Evolutionary conservation across 495 filamentous ascomycete genomes (phyloP).

Genomic region (Viridothelium virens): DNA sequence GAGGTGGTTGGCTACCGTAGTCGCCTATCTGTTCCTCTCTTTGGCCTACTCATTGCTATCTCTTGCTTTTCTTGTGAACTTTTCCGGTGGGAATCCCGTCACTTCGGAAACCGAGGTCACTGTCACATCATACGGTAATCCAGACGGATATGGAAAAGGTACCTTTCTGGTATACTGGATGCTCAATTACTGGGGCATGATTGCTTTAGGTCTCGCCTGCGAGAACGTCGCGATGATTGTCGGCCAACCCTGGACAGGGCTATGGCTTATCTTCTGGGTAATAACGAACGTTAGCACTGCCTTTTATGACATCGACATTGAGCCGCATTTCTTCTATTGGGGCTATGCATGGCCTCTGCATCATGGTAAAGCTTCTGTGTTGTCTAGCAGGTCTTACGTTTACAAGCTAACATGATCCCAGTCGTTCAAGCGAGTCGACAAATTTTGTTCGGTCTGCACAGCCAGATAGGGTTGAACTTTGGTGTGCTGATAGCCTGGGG

Average conservation of each 20-base stretch:
- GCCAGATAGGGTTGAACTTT: conserved; percentile 57
- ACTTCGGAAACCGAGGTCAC: conserved; percentile 37
- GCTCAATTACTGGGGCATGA: conserved; percentile 66
- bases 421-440: conserved; percentile 57
- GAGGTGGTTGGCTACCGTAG: conserved; percentile 53
- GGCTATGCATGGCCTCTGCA: conserved; percentile 70
- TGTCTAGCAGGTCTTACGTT: not conserved
- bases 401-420: conserved; percentile 23
- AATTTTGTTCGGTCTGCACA: conserved; percentile 56
- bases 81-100: conserved; percentile 32
- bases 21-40: conserved; percentile 59
- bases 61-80: conserved; percentile 59
- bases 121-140: conserved; percentile 43
- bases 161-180: conserved; percentile 68
- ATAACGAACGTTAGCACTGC: conserved; percentile 60
- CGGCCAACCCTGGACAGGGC: conserved; percentile 57
- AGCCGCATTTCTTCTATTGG: conserved; percentile 56
- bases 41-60: conserved; percentile 59
- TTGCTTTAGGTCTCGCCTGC: conserved; percentile 57
- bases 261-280: conserved; percentile 72
- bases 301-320: conserved; percentile 56
- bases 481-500: conserved; percentile 57
- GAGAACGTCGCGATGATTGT: conserved; percentile 68
- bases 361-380: conserved; percentile 37
- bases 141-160: conserved; percentile 47